A percentile compares a stretch with the other conserved stretches of the same genome.
Evolutionary conservation across 129 eudicot species (phyloP).

Genomic region (Tagetes patula): DNA sequence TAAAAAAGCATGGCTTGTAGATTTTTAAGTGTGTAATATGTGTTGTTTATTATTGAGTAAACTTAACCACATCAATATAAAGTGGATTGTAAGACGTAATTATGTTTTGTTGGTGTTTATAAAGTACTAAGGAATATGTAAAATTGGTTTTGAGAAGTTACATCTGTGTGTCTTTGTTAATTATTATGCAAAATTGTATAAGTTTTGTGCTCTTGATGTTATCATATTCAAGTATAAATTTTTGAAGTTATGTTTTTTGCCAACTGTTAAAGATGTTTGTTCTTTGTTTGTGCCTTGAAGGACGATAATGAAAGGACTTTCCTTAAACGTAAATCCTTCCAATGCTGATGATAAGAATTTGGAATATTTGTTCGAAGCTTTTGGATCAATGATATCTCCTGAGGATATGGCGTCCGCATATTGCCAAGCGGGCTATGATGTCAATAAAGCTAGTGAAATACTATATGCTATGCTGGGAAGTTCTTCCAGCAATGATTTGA

Average conservation of each 20-base stretch:
- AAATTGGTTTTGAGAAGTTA: too few relatives aligned
- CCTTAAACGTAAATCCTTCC: slow-evolving; percentile 33
- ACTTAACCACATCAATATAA: too few relatives aligned
- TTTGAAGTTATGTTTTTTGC: not conserved
- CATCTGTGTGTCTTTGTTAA: too few relatives aligned
- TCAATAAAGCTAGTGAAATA: slow-evolving; percentile 49
- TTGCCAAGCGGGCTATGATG: slow-evolving; percentile 47
- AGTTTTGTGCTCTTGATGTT: too few relatives aligned
- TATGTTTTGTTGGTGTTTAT: too few relatives aligned
- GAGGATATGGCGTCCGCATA: slow-evolving; percentile 75
- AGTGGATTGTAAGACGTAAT: too few relatives aligned
- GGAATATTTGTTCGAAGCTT: slow-evolving; percentile 53
- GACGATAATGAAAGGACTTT: slow-evolving; percentile 40
- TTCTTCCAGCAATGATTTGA: slow-evolving; percentile 31
- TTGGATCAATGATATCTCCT: slow-evolving; percentile 60
- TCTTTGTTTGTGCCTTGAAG: slow-evolving; percentile 37
- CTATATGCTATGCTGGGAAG: slow-evolving; percentile 48
- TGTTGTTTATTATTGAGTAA: too few relatives aligned
- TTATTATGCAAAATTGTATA: too few relatives aligned
- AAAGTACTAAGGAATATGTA: too few relatives aligned
- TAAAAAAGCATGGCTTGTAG: not conserved
- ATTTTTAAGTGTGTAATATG: not conserved
- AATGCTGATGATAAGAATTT: slow-evolving; percentile 52
- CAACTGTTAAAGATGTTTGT: slow-evolving; percentile 14
- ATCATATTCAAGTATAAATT: not conserved